Base-by-base conservation (phyloP, 306 rosid species). In the Fagus sylvatica region DNA sequence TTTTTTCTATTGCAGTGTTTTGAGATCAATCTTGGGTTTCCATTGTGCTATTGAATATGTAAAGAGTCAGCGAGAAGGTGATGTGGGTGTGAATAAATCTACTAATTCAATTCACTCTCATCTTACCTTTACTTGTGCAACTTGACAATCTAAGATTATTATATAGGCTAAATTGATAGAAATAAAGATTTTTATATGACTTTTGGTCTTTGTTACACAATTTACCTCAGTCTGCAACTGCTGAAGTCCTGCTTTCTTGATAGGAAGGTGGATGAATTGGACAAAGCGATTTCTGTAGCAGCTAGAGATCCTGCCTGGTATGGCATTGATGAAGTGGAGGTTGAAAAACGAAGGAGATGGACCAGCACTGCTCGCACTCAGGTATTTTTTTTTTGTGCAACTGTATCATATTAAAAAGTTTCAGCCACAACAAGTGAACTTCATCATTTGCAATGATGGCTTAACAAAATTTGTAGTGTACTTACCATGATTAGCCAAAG, bases 231-330 rank as follows among this genome's bases (percentile, higher is more conserved):
- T 77, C 68, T 78, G 76, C 80, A 79, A 80, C 60, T 74, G 77
- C 93, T 93, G 90, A 95, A 81, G 87, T 80, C 76, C 71, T 76
- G 76, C 79, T 85, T 89, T 94, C 90, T 85, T 84, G 92, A 93
- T 96, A 90, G 97, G 88, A 91, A 96, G 99, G 93, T 96, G 82
- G 99, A 96, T 77, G 98, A 93, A 79, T 85, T 96, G 91, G 94
- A 88, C 86, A 96, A 91, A 85, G 90, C 99, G 79, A 89, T 96
- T 80, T 36, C 92, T 79, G 99, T 96, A 57, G 98, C 97, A 66
- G 90, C 99, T 75, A 87, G 93, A 84, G 96, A 96, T 85, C 97
- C 98, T 46, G 66, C 93, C 69, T 85, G 83, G 88, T 96, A 90
- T 89, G 93, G 98, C 69, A 90, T 96, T 87, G 99, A 96, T 76